These are phyloP conservation scores for Phytophthora pistaciae DNA, from an alignment of 352 stramenopile genomes.

Conservation along the genomic window DNA sequence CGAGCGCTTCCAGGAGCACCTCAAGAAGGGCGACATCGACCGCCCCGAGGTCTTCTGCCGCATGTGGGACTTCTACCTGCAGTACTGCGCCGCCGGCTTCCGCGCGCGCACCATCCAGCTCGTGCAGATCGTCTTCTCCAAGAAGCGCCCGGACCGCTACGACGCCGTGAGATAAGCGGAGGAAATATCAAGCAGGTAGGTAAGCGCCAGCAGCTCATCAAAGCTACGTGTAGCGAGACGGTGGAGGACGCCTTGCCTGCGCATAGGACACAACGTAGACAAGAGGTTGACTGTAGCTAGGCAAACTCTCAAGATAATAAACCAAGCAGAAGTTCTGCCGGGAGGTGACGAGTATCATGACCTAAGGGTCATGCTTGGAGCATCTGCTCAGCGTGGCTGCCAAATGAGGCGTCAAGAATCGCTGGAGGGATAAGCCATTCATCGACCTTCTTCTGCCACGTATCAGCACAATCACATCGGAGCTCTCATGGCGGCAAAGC, in stretches of 20 bases:
- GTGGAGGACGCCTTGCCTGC: conserved; percentile 7
- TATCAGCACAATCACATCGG: conserved; percentile 6
- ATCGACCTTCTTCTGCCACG: conserved; percentile 7
- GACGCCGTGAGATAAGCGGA: conserved; percentile 77
- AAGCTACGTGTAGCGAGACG: conserved; percentile 5
- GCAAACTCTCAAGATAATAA: conserved; percentile 35
- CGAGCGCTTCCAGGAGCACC: conserved; percentile 85
- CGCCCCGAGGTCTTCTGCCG: conserved; percentile 86
- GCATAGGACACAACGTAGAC: conserved; percentile 29
- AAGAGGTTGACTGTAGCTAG: conserved; percentile 33
- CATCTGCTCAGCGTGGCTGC: too few relatives aligned
- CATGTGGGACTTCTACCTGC: conserved; percentile 93
- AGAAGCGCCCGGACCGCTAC: conserved; percentile 84
- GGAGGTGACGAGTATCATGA: background rate
- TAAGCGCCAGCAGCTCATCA: conserved; percentile 25
- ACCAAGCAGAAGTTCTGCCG: conserved; percentile 10
- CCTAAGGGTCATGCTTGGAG: too few relatives aligned
- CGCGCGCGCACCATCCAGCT: conserved; percentile 88
- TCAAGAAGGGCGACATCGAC: conserved; percentile 80
- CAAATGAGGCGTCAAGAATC: background rate
- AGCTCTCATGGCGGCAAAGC: conserved; percentile 17
- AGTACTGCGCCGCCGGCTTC: conserved; percentile 92
- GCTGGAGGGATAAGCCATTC: conserved; percentile 11
- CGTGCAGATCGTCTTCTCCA: conserved; percentile 87
- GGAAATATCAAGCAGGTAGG: background rate